A percentile compares a stretch with the other conserved stretches of the same genome.
phyloP scores from a whole-genome alignment of 2,329 filamentous ascomycete species.

The Talaromyces sp. region DNA sequence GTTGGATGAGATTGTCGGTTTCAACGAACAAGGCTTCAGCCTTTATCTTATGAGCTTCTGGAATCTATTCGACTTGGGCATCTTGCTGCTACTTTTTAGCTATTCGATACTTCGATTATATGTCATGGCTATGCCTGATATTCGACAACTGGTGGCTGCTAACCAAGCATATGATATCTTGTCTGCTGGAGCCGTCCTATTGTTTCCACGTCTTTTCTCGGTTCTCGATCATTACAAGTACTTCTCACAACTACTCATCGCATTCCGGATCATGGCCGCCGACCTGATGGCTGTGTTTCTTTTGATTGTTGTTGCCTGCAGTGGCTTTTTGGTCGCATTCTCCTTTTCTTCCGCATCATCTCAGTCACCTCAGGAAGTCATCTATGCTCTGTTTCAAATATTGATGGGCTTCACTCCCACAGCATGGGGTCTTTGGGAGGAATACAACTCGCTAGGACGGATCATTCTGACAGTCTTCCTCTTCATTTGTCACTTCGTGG shows the following conservation, averaged over 20 bases:
- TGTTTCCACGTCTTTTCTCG: constrained; percentile 88
- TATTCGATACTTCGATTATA: constrained; percentile 90
- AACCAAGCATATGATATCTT: constrained; percentile 91
- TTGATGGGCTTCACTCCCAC: constrained; percentile 94
- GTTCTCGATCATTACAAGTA: constrained; percentile 93
- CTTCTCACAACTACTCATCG: constrained; percentile 90
- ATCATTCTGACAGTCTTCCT: constrained; percentile 75
- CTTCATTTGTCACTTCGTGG: constrained; percentile 91
- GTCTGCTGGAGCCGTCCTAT: constrained; percentile 81
- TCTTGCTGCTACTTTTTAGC: constrained; percentile 75
- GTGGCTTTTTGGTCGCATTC: constrained; percentile 94
- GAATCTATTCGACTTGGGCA: constrained; percentile 93
- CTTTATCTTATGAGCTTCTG: constrained; percentile 97
- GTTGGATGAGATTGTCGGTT: constrained; percentile 92
- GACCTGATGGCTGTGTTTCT: constrained; percentile 82
- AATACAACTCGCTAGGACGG: constrained; percentile 75
- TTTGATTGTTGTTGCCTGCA: constrained; percentile 81
- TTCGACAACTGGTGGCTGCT: constrained; percentile 65
- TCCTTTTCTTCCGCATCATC: constrained; percentile 72
- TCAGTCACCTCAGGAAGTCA: constrained; percentile 69
- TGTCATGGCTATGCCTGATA: constrained; percentile 76
- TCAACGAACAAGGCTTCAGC: constrained; percentile 94
- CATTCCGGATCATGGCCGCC: constrained; percentile 88
- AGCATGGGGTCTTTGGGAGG: constrained; percentile 85
- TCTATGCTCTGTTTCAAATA: constrained; percentile 88